Base-by-base conservation (phyloP, 2,329 filamentous ascomycete genomes). In the Metarhizium guizhouense region DNA sequence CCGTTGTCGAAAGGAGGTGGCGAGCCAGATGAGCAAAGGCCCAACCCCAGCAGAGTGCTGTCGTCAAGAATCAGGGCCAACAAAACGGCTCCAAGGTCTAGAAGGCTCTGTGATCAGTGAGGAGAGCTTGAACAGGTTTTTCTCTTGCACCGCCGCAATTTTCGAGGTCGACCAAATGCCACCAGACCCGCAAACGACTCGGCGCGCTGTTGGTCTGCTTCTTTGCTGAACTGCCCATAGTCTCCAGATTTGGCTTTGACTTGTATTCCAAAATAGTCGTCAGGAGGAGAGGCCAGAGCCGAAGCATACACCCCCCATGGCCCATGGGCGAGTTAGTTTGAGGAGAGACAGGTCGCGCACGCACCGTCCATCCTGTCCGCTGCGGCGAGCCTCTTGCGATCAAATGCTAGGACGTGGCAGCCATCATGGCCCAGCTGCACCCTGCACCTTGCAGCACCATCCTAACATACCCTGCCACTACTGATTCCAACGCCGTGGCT, bases 401-500 rank as follows among this genome's bases (percentile, higher is more conserved):
- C 45, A 48, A 48, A 29, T 34, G 32, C 30, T 48, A 8, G 45
- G 13, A 48, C 20, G 5, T 48, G 14, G 25, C 45, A 20, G 45
- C 45, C 45, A 48, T 20, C 20, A 14, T 48, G 30, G 45, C 45
- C 20, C 45, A 48, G 45, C 45, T 30, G 45, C 7, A 25, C 30
- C 52, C 50, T 38, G 25, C 25, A 25, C 25, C 25, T 25, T 25
- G 49, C 42, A 42, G 34, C 13, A 43, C 10, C n/a, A 6, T 43
- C 14, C 6, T 18, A 10, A 20, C 43, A 25, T n/a, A 47, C 49
- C 53, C 36, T 18, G 42, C 13, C 30, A 51, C 54, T 38, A 30
- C 40, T 47, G 20, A 49, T 48, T 55, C 54, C 49, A 47, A 49
- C 20, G 48, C 29, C 29, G 42, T 52, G 47, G 40, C 38, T 54